These are phyloP conservation scores for Parathielavia appendiculata DNA, from an alignment of 495 filamentous ascomycete genomes.

Conservation along the genomic window DNA sequence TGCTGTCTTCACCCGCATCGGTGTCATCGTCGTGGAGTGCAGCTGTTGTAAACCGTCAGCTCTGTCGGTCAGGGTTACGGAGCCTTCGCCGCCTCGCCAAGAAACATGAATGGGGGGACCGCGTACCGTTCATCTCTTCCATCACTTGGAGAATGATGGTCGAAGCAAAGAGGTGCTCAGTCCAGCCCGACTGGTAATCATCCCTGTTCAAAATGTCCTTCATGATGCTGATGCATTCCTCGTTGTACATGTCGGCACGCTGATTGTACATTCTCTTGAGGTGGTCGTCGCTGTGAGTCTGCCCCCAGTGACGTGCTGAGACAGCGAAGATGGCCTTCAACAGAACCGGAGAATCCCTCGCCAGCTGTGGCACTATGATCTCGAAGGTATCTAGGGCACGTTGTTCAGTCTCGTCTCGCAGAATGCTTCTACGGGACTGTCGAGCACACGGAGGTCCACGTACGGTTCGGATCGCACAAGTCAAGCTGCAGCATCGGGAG, in stretches of 20 bases:
- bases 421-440: not conserved
- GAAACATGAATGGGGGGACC: too few relatives aligned
- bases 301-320: constrained; percentile 51
- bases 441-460: not conserved
- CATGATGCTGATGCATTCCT: constrained; percentile 47
- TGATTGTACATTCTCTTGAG: constrained; percentile 7
- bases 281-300: constrained; percentile 28
- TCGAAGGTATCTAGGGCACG: constrained; percentile 44
- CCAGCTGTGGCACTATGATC: constrained; percentile 47
- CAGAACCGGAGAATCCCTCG: constrained; percentile 47
- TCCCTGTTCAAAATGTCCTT: constrained; percentile 44
- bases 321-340: constrained; percentile 57
- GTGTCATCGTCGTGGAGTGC: constrained; percentile 26
- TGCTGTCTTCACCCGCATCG: constrained; percentile 33
- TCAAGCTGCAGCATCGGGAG: constrained; percentile 43
- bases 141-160: constrained; percentile 57
- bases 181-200: constrained; percentile 48
- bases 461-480: constrained; percentile 46
- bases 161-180: constrained; percentile 57
- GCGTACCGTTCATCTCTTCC: constrained; percentile 59
- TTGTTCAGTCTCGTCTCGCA: not conserved
- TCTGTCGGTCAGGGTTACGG: too few relatives aligned
- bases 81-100: too few relatives aligned
- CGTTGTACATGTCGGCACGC: constrained; percentile 47
- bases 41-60: constrained; percentile 1